Base-by-base conservation (phyloP, 495 filamentous ascomycete genomes). In the Penicillium canariense region DNA sequence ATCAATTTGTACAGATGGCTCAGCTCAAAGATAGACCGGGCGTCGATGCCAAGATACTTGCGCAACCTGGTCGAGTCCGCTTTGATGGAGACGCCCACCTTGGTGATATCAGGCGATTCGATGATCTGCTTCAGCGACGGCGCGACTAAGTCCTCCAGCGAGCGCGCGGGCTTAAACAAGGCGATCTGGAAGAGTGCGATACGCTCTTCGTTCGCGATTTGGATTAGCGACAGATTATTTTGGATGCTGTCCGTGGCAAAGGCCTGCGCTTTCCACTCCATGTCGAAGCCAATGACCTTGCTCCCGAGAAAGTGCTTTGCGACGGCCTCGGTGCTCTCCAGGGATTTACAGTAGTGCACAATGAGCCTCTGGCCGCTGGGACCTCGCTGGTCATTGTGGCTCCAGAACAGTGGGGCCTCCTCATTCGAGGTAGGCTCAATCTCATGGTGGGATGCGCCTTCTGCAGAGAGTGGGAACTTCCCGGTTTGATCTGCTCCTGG, bases 131-230 rank as follows among this genome's bases (percentile, higher is more conserved):
- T 83, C 22, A 96, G 76, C 0, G 83, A 77, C 1, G 89, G 88
- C 1, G 87, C 69, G 15, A 92, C 79, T n/a, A 93, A 67, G 15
- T 83, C 76, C 2, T 80, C 66, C 4, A 67, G 45, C 5, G 49
- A 59, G n/a, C 69, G 71, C 10, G 54, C 72, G 6, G 76, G 74
- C 17, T 72, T 65, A 63, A 81, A 89, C 8, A 79, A 65, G 25
- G 89, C 85, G 35, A 96, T 67, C 55, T 96, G 91, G 61, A 95
- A 91, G 2, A 96, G 75, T 0, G 79, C 88, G 48, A 96, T 85
- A n/a, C 87, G 86, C 45, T 84, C 82, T 56, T 86, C 78, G 53
- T 84, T 89, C 7, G 91, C 91, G 17, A 96, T 53, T 68, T 96
- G 91, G 34, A 96, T 84, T 20, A 95, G 65, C 0, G 86, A 88